Evolutionary conservation across 2,329 filamentous ascomycete genomes (phyloP), one percentile per base, ranked within the genome.

Genomic region (Aspergillus clavatus): DNA sequence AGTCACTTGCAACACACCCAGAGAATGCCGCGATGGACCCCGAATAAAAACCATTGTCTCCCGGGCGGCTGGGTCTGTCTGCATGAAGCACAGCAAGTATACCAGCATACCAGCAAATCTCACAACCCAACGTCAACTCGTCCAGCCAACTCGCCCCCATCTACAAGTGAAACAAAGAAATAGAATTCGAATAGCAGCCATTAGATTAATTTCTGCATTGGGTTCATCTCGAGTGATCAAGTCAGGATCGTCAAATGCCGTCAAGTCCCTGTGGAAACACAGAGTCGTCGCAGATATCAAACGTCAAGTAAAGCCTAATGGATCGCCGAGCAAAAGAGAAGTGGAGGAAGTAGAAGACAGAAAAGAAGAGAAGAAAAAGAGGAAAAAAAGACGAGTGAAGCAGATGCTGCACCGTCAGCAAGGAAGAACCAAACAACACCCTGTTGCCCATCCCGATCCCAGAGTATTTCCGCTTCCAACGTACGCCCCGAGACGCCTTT

Each of bases 321-420:
- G n/a, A n/a, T n/a, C 36, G 37, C 26, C 26, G 40, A 31, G 21
- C 24, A 38, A 28, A 7, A 42, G 12, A n/a, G 22, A 26, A 22
- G 35, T 18, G 21, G 31, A 40, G 46, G 18, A 38, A 43, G 43
- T 24, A 52, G 33, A 50, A 52, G 41, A 19, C 42, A 50, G 36
- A 48, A 41, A 40, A 45, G 26, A 50, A 44, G 21, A 7, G 36
- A 42, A 23, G 43, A 44, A 46, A 48, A 57, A 48, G 54, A 47
- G 50, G 51, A 50, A 48, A 45, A 58, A 46, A 57, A 50, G 55
- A 54, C 54, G n/a, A n/a, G 40, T 59, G 52, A 58, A 56, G 55
- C 46, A 51, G 42, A 50, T 38, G 52, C 49, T 52, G 46, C 50
- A 51, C 43, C 28, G 50, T 43, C 37, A 37, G 43, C 37, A 29